A percentile compares a stretch with the other conserved stretches of the same genome.
phyloP scores from a whole-genome alignment of 1,284 basidiomycete genomes.

The Cryptococcus sp. region DNA sequence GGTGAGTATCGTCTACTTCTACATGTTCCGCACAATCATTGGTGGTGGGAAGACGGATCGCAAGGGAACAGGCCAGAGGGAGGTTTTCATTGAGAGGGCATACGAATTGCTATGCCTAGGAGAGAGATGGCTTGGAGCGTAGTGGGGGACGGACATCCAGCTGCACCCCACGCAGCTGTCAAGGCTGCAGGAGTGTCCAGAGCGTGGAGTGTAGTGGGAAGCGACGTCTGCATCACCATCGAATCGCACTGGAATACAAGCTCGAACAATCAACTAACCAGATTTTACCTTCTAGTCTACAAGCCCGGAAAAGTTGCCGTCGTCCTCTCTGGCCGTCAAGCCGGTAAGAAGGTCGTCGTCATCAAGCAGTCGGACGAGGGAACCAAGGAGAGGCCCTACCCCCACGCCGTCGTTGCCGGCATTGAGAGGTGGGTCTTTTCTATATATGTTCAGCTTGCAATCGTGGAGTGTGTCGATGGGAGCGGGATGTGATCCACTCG shows the following conservation, averaged over 20 bases:
- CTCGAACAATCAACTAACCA: background rate
- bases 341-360: conserved; percentile 95
- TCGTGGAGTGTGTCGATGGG: no score
- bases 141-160: no score
- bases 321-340: conserved; percentile 94
- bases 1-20: conserved; percentile 24
- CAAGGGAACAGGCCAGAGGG: no score
- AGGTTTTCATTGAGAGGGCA: no score
- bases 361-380: conserved; percentile 93
- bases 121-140: no score
- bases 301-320: conserved; percentile 99
- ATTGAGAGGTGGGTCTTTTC: conserved; percentile 65
- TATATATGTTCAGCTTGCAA: no score
- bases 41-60: no score
- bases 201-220: background rate
- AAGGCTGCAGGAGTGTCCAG: no score
- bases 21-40: background rate
- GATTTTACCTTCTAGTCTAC: conserved; percentile 65
- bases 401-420: conserved; percentile 93
- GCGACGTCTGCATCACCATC: conserved; percentile 1
- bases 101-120: no score
- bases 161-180: no score
- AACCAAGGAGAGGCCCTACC: conserved; percentile 84
- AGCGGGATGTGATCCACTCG: background rate
- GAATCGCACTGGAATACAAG: background rate